Evolutionary conservation across 116 monocot genomes (phyloP).

Genomic region (Trichopus zeylanicus): DNA sequence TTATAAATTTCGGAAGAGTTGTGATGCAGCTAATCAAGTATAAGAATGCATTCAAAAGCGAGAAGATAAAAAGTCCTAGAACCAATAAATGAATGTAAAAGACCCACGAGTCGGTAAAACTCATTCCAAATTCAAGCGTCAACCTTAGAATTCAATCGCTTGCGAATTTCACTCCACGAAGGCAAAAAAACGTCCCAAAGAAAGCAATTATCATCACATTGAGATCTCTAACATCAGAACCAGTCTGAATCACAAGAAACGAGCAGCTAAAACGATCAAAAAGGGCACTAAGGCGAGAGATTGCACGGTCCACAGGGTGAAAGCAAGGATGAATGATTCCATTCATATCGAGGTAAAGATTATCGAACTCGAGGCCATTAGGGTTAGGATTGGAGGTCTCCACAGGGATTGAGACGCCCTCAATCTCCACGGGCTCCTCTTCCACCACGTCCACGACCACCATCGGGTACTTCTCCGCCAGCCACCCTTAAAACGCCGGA

Average conservation of each 20-base stretch:
- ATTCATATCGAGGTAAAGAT: conserved; percentile 95
- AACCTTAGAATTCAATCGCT: no score
- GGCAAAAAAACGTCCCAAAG: no score
- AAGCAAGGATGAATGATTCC: conserved; percentile 98
- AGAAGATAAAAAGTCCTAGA: no score
- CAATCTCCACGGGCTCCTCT: conserved; percentile 58
- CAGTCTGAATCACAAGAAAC: no score
- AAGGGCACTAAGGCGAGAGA: not conserved
- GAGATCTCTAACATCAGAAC: no score
- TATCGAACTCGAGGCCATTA: conserved; percentile 85
- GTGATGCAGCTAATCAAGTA: no score
- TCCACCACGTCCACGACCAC: conserved; percentile 77
- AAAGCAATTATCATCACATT: not conserved
- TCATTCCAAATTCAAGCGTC: no score
- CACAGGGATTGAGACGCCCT: conserved; percentile 52
- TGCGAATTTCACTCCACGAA: no score
- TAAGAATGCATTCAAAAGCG: no score
- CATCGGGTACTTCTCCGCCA: conserved; percentile 89
- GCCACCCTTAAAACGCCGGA: conserved; percentile 94
- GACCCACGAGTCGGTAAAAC: no score
- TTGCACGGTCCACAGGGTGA: conserved; percentile 84
- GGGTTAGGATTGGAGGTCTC: conserved; percentile 82
- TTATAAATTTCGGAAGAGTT: no score
- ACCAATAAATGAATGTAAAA: no score
- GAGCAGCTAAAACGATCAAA: not conserved